These are phyloP conservation scores for Lodderomyces jiufengensis DNA, from an alignment of 1,139 yeast species.

Conservation along the genomic window DNA sequence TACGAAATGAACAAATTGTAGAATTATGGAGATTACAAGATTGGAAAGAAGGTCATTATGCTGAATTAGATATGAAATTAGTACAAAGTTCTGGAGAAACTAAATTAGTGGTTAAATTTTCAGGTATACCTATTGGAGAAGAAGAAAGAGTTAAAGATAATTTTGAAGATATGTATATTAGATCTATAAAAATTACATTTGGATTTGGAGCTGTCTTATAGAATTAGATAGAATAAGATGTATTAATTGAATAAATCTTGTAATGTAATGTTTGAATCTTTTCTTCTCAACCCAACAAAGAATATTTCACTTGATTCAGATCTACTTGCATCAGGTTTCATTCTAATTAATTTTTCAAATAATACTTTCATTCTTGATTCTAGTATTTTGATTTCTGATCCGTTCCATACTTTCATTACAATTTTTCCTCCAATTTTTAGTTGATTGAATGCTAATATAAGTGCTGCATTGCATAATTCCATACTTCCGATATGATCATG, in stretches of 20 bases:
- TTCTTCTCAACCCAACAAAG: slow-evolving; percentile 27
- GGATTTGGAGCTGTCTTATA: slow-evolving; percentile 87
- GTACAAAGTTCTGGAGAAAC: slow-evolving; percentile 83
- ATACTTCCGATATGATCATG: slow-evolving; percentile 44
- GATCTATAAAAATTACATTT: slow-evolving; percentile 83
- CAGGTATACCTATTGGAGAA: slow-evolving; percentile 96
- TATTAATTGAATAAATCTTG: slow-evolving; percentile 3
- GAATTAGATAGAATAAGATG: neutral
- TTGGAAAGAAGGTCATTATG: slow-evolving; percentile 84
- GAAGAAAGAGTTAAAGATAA: slow-evolving; percentile 84
- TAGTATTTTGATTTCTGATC: slow-evolving; percentile 33
- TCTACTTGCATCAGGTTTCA: slow-evolving; percentile 39
- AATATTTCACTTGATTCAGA: slow-evolving; percentile 40
- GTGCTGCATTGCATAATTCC: slow-evolving; percentile 42
- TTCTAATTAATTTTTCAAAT: slow-evolving; percentile 31
- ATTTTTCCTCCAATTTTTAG: slow-evolving; percentile 31
- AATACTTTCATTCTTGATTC: slow-evolving; percentile 22
- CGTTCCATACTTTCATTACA: slow-evolving; percentile 43
- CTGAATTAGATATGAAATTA: slow-evolving; percentile 61
- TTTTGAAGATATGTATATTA: slow-evolving; percentile 84
- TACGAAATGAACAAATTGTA: slow-evolving; percentile 54
- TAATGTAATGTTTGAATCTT: slow-evolving; percentile 5
- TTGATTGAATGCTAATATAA: slow-evolving; percentile 27
- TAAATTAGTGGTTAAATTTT: slow-evolving; percentile 69
- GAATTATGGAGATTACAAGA: slow-evolving; percentile 85